Percentiles rank a stretch among this genome's conserved stretches.
phyloP scores from a whole-genome alignment of 2,329 filamentous ascomycete genomes.

The Gliomastix tumulicola region DNA sequence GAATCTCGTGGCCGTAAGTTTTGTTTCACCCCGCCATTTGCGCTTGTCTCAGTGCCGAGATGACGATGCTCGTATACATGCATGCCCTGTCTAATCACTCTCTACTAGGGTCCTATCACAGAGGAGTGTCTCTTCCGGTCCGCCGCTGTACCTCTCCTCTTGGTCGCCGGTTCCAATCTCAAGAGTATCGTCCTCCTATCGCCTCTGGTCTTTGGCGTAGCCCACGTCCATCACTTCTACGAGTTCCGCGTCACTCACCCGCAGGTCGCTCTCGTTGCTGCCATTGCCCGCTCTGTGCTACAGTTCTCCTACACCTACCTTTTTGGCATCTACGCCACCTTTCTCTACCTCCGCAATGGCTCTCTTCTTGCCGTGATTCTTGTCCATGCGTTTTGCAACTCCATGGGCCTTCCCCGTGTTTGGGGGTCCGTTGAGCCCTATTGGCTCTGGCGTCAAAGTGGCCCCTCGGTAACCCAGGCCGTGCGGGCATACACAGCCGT shows the following conservation, averaged over 20 bases:
- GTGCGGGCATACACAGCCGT: slow-evolving; percentile 57
- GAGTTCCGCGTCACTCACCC: slow-evolving; percentile 83
- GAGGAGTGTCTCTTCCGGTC: slow-evolving; percentile 94
- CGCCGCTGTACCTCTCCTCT: slow-evolving; percentile 73
- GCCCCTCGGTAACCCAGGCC: slow-evolving; percentile 12
- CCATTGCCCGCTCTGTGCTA: slow-evolving; percentile 66
- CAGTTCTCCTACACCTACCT: slow-evolving; percentile 88
- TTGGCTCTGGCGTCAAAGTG: no score
- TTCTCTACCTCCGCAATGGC: slow-evolving; percentile 79
- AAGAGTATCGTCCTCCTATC: slow-evolving; percentile 67
- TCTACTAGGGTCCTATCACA: slow-evolving; percentile 66
- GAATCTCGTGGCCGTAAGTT: slow-evolving; percentile 75
- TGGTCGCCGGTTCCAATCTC: slow-evolving; percentile 57
- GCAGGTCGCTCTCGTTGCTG: slow-evolving; percentile 53
- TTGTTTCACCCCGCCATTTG: slow-evolving; percentile 1
- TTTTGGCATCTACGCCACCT: slow-evolving; percentile 90
- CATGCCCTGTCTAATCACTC: no score
- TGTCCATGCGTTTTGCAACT: slow-evolving; percentile 88
- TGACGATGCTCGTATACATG: no score
- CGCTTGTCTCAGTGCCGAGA: no score
- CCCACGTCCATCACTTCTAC: slow-evolving; percentile 93
- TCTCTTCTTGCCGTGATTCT: slow-evolving; percentile 69
- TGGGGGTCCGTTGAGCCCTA: slow-evolving; percentile 68
- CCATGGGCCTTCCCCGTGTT: slow-evolving; percentile 78
- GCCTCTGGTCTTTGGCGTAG: slow-evolving; percentile 85